Evolutionary conservation across 176 grass and related monocot species (phyloP).

Genomic region (Paspalum vaginatum): DNA sequence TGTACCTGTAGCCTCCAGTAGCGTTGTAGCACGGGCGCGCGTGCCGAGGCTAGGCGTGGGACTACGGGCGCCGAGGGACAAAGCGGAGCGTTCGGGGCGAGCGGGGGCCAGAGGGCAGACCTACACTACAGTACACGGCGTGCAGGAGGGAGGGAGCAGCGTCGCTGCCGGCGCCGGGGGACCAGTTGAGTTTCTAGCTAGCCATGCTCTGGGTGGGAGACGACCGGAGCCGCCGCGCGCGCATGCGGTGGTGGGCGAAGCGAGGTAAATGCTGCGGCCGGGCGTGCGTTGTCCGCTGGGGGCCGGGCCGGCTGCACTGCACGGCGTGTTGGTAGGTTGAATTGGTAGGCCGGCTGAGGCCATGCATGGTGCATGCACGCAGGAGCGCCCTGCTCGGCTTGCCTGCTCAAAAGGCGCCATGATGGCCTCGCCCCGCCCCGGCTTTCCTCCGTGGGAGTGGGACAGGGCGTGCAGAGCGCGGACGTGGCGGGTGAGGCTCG

Average conservation of each 20-base stretch:
- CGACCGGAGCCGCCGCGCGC: neutral
- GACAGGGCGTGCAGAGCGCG: neutral
- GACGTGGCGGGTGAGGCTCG: neutral
- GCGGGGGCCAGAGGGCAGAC: conserved; percentile 4
- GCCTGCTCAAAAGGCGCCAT: conserved; percentile 46
- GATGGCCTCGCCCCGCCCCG: conserved; percentile 13
- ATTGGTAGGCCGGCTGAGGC: neutral
- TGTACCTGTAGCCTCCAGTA: too few relatives aligned
- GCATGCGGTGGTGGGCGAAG: neutral
- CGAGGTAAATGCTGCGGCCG: neutral
- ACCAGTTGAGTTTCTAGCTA: neutral
- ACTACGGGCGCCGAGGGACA: conserved; percentile 30
- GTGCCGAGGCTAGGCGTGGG: neutral
- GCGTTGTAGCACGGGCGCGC: neutral
- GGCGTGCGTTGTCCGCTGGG: neutral
- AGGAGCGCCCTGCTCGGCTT: neutral
- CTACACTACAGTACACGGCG: neutral
- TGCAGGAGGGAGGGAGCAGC: neutral
- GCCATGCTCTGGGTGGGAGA: neutral
- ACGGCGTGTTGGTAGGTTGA: neutral
- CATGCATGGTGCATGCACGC: too few relatives aligned
- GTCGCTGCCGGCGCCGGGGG: conserved; percentile 1
- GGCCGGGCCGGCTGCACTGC: neutral
- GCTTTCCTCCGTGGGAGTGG: neutral
- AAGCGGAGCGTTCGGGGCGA: conserved; percentile 51